A percentile compares a stretch with the other conserved stretches of the same genome.
These are phyloP conservation scores for Claviceps spartinae DNA, from an alignment of 2,329 filamentous ascomycete genomes.

Conservation along the genomic window DNA sequence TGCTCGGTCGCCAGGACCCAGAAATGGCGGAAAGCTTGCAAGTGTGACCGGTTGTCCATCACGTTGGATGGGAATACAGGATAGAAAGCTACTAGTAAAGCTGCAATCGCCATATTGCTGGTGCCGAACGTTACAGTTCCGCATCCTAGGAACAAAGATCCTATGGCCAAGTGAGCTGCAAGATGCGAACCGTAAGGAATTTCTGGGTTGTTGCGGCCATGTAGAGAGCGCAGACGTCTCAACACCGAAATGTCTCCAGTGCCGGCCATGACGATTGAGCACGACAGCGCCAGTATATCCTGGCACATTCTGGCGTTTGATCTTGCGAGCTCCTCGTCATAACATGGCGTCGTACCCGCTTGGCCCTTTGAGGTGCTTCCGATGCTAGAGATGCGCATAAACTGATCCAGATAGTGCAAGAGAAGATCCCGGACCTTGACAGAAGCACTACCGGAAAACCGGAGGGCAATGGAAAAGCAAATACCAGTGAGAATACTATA, in stretches of 20 bases:
- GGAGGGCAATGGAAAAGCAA: constrained; percentile 65
- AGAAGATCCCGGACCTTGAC: constrained; percentile 64
- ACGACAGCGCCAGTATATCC: constrained; percentile 69
- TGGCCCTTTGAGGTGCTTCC: constrained; percentile 18
- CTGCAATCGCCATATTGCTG: constrained; percentile 72
- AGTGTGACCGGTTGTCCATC: constrained; percentile 84
- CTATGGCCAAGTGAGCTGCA: constrained; percentile 82
- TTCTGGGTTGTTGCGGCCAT: constrained; percentile 71
- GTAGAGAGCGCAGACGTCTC: constrained; percentile 71
- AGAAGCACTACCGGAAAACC: constrained; percentile 62
- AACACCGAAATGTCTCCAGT: constrained; percentile 81
- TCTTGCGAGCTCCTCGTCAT: constrained; percentile 73
- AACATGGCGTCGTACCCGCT: constrained; percentile 32
- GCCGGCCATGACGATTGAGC: constrained; percentile 86
- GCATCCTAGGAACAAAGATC: constrained; percentile 79
- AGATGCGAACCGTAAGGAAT: constrained; percentile 90
- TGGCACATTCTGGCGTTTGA: constrained; percentile 84
- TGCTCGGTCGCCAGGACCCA: constrained; percentile 91
- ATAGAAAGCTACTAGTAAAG: constrained; percentile 83
- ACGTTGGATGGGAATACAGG: constrained; percentile 81
- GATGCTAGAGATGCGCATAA: constrained; percentile 62
- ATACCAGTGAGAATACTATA: constrained; percentile 86
- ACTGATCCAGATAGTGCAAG: constrained; percentile 72
- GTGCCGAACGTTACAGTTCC: constrained; percentile 87
- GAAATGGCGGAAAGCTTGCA: constrained; percentile 93